Percentiles rank a stretch among this genome's conserved stretches.
Conservation (phyloP, 306 rosid genomes). For the Trichosanthes truncata region DNA sequence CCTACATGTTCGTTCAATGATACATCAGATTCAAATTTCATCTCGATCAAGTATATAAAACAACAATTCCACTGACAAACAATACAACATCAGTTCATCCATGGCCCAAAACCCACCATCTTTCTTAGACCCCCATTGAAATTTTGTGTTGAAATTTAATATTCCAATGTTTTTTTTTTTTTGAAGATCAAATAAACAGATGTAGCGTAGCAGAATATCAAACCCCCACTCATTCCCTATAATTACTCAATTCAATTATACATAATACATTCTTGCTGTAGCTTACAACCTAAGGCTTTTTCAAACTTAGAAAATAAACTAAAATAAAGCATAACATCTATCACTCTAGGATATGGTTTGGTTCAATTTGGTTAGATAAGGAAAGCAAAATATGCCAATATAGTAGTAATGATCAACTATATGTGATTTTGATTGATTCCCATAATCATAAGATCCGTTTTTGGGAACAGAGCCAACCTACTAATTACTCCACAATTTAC, state of each 20-base stretch:
- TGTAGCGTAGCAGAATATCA: neutral
- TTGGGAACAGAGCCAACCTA: neutral
- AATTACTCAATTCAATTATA: neutral
- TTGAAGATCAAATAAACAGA: neutral
- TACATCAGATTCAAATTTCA: neutral
- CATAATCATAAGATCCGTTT: neutral
- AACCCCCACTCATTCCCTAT: neutral
- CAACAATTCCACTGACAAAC: neutral
- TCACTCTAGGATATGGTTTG: neutral
- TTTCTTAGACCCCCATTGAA: neutral
- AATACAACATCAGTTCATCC: neutral
- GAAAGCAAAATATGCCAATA: neutral
- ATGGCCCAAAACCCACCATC: too few relatives aligned
- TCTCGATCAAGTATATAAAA: too few relatives aligned
- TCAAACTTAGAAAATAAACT: neutral
- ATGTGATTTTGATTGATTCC: neutral
- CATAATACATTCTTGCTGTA: neutral
- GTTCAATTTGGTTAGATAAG: neutral
- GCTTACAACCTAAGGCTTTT: neutral
- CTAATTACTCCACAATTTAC: neutral
- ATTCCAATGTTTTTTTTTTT: neutral
- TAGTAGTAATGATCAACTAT: neutral
- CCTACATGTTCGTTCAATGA: slow-evolving; percentile 26
- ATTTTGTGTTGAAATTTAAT: neutral
- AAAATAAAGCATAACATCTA: neutral